Conservation (phyloP, 2,329 filamentous ascomycete species). For the Dothideomycetes sp. region DNA sequence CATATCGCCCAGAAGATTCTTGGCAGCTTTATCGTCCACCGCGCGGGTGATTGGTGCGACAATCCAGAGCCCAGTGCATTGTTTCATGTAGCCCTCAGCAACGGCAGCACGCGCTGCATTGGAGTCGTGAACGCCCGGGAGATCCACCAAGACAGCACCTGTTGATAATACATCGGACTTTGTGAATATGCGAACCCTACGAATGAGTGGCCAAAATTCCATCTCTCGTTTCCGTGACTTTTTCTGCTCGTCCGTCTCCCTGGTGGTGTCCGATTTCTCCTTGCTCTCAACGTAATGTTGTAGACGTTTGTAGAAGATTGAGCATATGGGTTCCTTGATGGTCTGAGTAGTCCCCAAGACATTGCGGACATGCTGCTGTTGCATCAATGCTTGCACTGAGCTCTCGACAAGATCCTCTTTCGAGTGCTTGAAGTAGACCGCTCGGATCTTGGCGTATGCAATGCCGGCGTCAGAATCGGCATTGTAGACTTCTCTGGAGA, state of each 20-base stretch:
- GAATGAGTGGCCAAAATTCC: conserved; percentile 42
- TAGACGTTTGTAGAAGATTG: conserved; percentile 34
- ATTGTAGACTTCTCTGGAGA: conserved; percentile 26
- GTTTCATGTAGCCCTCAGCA: conserved; percentile 48
- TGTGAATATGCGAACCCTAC: conserved; percentile 41
- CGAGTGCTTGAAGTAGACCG: conserved; percentile 34
- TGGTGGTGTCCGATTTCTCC: conserved; percentile 26
- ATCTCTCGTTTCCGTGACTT: conserved; percentile 14
- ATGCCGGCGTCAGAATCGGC: conserved; percentile 37
- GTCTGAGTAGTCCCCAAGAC: conserved; percentile 37
- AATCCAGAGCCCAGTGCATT: conserved; percentile 50
- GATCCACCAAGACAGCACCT: conserved; percentile 45
- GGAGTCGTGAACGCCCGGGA: conserved; percentile 49
- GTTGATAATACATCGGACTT: conserved; percentile 41
- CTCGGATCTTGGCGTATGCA: conserved; percentile 40
- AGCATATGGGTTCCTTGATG: conserved; percentile 27
- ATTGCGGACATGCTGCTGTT: conserved; percentile 24
- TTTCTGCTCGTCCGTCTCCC: conserved; percentile 14
- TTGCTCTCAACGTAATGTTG: conserved; percentile 46
- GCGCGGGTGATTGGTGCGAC: conserved; percentile 51
- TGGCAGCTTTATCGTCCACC: conserved; percentile 49
- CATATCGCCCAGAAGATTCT: conserved; percentile 42
- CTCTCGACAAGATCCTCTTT: conserved; percentile 27
- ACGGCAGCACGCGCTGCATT: conserved; percentile 50
- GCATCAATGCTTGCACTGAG: conserved; percentile 31